Conservation (phyloP, 2,329 filamentous ascomycete species). For the Pseudocercospora pini-densiflorae region DNA sequence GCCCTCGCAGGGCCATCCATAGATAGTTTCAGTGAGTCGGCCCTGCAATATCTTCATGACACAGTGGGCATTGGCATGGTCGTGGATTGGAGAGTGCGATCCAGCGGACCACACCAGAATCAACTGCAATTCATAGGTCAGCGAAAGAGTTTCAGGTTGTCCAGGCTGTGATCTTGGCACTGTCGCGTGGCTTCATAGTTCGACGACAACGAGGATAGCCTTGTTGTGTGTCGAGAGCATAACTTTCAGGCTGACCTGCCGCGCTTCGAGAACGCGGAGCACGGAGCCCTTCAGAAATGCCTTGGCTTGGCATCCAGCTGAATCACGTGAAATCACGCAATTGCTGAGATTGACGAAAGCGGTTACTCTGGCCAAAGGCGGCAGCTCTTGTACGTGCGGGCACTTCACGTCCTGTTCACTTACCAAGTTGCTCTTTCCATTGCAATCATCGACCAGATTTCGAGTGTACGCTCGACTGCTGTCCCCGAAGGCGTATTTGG, state of each 20-base stretch:
- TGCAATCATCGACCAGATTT: constrained; percentile 88
- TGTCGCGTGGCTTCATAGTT: constrained; percentile 1
- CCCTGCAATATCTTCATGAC: constrained; percentile 88
- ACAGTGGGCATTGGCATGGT: constrained; percentile 80
- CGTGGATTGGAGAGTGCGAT: constrained; percentile 83
- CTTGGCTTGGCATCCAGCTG: background rate
- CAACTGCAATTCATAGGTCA: constrained; percentile 57
- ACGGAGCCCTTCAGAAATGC: background rate
- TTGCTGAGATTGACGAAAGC: background rate
- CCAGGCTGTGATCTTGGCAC: constrained; percentile 18
- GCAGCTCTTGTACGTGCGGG: background rate
- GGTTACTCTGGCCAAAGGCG: background rate
- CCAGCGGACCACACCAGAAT: constrained; percentile 89
- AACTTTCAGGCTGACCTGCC: background rate
- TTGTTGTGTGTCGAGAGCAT: constrained; percentile 15
- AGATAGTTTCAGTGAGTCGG: constrained; percentile 78
- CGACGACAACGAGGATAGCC: constrained; percentile 4
- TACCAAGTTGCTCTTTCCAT: constrained; percentile 78
- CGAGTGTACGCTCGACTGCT: constrained; percentile 74
- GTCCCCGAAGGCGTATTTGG: constrained; percentile 75
- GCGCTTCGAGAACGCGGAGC: background rate
- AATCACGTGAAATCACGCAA: background rate
- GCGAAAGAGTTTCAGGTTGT: constrained; percentile 1
- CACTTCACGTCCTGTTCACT: constrained; percentile 36
- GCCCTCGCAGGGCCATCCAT: constrained; percentile 66